phyloP scores from a whole-genome alignment of 345 rosid genomes.

The Hibiscus mutabilis region DNA sequence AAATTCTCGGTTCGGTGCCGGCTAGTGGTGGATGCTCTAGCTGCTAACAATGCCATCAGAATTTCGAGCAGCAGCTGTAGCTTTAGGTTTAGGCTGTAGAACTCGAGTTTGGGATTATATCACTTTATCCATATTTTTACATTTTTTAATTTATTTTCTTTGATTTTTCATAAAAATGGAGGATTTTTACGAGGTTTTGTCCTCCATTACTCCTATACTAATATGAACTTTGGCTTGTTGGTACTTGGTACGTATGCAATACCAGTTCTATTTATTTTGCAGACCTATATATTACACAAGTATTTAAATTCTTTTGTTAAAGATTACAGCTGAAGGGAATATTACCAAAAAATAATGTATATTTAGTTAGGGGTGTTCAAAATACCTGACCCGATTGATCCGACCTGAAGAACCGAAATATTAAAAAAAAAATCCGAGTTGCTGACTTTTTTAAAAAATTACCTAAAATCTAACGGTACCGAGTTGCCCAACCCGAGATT shows the following conservation, averaged over 20 bases:
- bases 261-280: not conserved
- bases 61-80: constrained; percentile 56
- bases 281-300: too few relatives aligned
- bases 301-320: too few relatives aligned
- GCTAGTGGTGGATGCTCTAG: constrained; percentile 42
- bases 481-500: too few relatives aligned
- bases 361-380: too few relatives aligned
- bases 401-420: too few relatives aligned
- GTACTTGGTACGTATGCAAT: not conserved
- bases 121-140: not conserved
- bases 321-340: too few relatives aligned
- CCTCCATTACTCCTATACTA: not conserved
- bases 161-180: not conserved
- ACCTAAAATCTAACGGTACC: too few relatives aligned
- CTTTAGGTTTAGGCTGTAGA: constrained; percentile 48
- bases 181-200: constrained; percentile 8
- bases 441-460: too few relatives aligned
- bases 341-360: too few relatives aligned
- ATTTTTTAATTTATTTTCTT: not conserved
- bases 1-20: constrained; percentile 55
- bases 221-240: not conserved
- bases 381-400: too few relatives aligned
- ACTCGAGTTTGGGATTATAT: not conserved
- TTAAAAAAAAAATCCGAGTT: too few relatives aligned
- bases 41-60: constrained; percentile 34